Conservation (phyloP, 345 rosid species). For the Moricandia moricandioides region DNA sequence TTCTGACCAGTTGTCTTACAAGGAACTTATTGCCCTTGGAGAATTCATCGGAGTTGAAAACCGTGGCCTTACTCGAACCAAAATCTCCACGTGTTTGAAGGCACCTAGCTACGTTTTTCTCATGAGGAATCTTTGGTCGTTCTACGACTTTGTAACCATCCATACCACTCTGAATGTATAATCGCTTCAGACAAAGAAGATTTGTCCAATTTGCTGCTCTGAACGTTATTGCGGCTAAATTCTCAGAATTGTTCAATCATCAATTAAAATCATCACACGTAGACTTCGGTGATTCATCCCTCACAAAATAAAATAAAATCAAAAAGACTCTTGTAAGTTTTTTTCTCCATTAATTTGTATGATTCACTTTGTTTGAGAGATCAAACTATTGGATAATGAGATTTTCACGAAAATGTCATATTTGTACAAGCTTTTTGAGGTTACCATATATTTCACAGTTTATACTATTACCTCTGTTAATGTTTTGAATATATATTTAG, state of each 20-base stretch:
- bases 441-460: no score
- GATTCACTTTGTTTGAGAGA: no score
- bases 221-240: conserved; percentile 38
- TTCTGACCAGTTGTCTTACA: conserved; percentile 64
- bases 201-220: conserved; percentile 68
- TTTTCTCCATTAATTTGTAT: no score
- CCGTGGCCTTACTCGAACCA: conserved; percentile 47
- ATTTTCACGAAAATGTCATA: no score
- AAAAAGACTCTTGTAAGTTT: no score
- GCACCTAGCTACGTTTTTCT: not conserved
- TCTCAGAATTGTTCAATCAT: not conserved
- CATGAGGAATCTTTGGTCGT: conserved; percentile 48
- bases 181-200: conserved; percentile 61
- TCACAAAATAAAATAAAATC: no score
- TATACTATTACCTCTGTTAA: no score
- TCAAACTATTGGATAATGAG: no score
- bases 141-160: conserved; percentile 57
- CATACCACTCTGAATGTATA: conserved; percentile 64
- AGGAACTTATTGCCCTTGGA: conserved; percentile 65
- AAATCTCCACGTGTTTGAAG: conserved; percentile 44
- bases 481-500: no score
- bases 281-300: no score
- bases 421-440: no score
- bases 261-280: not conserved
- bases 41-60: conserved; percentile 63